phyloP scores from a whole-genome alignment of 805 yeast species.

The Scheffersomyces lignosus region DNA sequence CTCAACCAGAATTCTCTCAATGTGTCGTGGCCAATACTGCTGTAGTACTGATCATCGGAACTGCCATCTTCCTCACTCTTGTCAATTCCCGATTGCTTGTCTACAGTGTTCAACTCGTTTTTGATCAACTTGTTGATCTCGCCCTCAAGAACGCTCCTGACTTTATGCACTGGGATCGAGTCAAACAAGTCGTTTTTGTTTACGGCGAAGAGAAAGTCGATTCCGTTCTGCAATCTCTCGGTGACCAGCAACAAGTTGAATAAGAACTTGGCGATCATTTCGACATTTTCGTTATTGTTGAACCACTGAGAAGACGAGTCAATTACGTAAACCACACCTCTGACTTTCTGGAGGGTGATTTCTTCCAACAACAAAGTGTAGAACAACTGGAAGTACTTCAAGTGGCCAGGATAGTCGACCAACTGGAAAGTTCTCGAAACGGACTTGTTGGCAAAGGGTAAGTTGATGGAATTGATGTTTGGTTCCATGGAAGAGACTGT shows the following conservation, averaged over 20 bases:
- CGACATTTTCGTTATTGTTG: constrained; percentile 29
- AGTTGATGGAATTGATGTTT: constrained; percentile 24
- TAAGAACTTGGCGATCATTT: constrained; percentile 55
- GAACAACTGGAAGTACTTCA: constrained; percentile 63
- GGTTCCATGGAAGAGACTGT: constrained; percentile 43
- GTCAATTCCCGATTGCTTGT: constrained; percentile 41
- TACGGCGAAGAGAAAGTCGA: constrained; percentile 74
- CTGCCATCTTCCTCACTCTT: constrained; percentile 38
- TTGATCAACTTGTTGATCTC: constrained; percentile 60
- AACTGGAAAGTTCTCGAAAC: constrained; percentile 46
- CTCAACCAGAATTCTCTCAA: constrained; percentile 48
- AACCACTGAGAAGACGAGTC: constrained; percentile 67
- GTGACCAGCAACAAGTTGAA: constrained; percentile 59
- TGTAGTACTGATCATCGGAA: constrained; percentile 17
- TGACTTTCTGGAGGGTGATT: constrained; percentile 40
- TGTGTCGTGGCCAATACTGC: constrained; percentile 29
- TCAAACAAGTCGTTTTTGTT: constrained; percentile 87
- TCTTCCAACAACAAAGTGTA: constrained; percentile 48
- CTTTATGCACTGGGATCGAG: constrained; percentile 66
- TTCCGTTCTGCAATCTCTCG: constrained; percentile 66
- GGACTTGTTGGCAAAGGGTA: constrained; percentile 37
- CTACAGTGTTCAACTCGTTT: constrained; percentile 38
- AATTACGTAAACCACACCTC: constrained; percentile 74
- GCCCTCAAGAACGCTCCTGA: constrained; percentile 57
- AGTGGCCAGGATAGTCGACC: constrained; percentile 88